These are phyloP conservation scores for Sindora glabra DNA, from an alignment of 306 rosid species.

Conservation along the genomic window DNA sequence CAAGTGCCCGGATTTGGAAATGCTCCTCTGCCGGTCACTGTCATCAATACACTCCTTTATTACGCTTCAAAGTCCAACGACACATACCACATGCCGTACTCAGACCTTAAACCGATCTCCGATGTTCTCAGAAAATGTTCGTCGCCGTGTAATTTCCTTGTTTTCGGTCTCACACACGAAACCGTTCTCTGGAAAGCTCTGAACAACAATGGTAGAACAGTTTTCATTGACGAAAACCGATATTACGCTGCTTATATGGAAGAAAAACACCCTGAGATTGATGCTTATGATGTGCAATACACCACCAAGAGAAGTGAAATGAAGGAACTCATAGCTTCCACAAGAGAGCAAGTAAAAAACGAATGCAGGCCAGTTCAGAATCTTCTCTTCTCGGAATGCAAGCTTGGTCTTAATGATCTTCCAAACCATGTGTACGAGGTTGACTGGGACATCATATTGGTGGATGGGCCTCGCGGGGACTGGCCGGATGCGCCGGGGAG, in stretches of 20 bases:
- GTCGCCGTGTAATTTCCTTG: conserved; percentile 61
- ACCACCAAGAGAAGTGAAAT: conserved; percentile 68
- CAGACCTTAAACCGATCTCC: conserved; percentile 75
- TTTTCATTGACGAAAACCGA: conserved; percentile 88
- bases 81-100: conserved; percentile 67
- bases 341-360: conserved; percentile 55
- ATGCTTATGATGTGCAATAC: conserved; percentile 86
- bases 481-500: conserved; percentile 94
- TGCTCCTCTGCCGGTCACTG: conserved; percentile 51
- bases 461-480: conserved; percentile 86
- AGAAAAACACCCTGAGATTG: conserved; percentile 86
- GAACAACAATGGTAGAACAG: conserved; percentile 83
- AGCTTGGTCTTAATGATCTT: conserved; percentile 74
- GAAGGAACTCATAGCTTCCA: conserved; percentile 50
- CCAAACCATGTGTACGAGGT: conserved; percentile 92
- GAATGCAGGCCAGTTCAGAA: conserved; percentile 97
- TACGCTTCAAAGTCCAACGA: conserved; percentile 80
- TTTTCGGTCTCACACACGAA: conserved; percentile 85
- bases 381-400: conserved; percentile 76
- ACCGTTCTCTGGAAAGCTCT: conserved; percentile 89
- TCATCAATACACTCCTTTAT: conserved; percentile 78
- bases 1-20: conserved; percentile 3
- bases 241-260: conserved; percentile 83
- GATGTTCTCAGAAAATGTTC: conserved; percentile 81
- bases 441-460: conserved; percentile 82